Conservation (phyloP, 805 yeast species). For the Sporopachydermia quercuum region DNA sequence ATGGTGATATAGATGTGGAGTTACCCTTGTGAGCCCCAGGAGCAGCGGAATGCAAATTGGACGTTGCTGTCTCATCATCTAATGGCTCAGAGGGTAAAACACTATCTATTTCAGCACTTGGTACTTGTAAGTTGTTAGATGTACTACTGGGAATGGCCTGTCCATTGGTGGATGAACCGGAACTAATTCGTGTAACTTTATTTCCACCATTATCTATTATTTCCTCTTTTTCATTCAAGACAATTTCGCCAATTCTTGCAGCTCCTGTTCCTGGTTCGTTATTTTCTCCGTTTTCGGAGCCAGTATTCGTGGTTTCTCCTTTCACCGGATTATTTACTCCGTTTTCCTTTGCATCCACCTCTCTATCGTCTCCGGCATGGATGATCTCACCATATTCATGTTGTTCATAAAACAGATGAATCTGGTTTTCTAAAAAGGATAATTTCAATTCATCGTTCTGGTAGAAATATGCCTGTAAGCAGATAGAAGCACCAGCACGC, state of each 20-base stretch:
- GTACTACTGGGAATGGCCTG: not conserved
- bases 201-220: not conserved
- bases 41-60: not conserved
- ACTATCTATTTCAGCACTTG: too few species aligned
- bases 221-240: not conserved
- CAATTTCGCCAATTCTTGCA: too few species aligned
- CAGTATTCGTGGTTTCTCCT: not conserved
- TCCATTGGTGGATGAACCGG: not conserved
- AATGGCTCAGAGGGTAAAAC: not conserved
- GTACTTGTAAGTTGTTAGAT: not conserved
- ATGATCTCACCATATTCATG: not conserved
- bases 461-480: constrained; percentile 53
- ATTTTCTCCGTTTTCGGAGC: not conserved
- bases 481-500: constrained; percentile 53
- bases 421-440: constrained; percentile 56
- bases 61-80: not conserved
- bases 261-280: not conserved
- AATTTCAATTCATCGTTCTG: constrained; percentile 46
- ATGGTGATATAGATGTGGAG: not conserved
- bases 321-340: too few species aligned
- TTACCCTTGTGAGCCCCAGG: not conserved
- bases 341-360: too few species aligned
- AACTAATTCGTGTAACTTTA: too few species aligned
- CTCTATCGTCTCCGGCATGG: not conserved
- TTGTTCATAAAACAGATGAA: constrained; percentile 25